Evolutionary conservation across 371 early-diverging fungal species (phyloP), one percentile per base, ranked within the genome.

Genomic region (Mortierella sp.): DNA sequence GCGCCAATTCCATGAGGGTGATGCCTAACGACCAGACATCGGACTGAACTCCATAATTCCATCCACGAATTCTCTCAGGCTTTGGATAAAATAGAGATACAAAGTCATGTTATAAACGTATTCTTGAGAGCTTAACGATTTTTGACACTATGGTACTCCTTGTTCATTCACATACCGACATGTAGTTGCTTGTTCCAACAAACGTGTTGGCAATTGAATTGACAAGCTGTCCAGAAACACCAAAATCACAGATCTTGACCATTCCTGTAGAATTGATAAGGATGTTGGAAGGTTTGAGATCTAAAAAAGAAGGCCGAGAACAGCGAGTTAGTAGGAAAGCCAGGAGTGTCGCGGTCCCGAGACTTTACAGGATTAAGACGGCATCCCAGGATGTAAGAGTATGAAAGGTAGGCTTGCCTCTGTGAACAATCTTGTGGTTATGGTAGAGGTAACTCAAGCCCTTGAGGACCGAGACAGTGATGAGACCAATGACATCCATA

Each of bases 21-120:
- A 98, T 92, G 6, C 98, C 98, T 52, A 98, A 84, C 43, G 94
- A 94, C 99, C 99, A 99, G 28, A 97, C 94, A 83, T 98, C 99
- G 19, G 96, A 96, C 76, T 95, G 93, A 57, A 96, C 95, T 21
- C 97, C 91, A 84, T 98, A 97, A 62, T 91, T 89, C 67, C 90
- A 91, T 60, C 97, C 98, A 79, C 95, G 92, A 72, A 99, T 98
- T 65, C 99, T 92, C 84, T 99, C 99, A 60, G 99, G 99, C 95
- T 95, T 43, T 2, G 15, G 43, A 43, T 3, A 10, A 58, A 58
- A 58, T 32, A 58, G 32, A 11, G 58, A 32, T 33, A 58, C 21
- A 11, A 28, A 28, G 32, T 4, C 58, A 13, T 28, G 24, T 19
- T 19, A 32, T 28, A 32, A 15, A 24, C 3, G 15, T 16, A 58